These are phyloP conservation scores for Globisporangium mamillatum DNA, from an alignment of 352 stramenopile species.

Conservation along the genomic window DNA sequence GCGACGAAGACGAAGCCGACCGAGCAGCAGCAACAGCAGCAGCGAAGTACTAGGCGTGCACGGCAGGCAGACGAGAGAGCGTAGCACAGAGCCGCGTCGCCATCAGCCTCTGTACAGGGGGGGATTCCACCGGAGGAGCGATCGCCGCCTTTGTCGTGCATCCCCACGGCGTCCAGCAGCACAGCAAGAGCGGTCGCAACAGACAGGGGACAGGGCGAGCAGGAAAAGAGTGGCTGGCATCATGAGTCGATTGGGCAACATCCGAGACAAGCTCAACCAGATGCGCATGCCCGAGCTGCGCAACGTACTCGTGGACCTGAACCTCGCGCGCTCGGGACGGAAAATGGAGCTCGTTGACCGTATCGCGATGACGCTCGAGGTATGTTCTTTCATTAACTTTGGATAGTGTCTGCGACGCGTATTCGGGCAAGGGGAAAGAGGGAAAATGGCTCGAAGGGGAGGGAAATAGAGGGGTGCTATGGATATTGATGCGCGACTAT, in stretches of 20 bases:
- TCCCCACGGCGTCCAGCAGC: conserved; percentile 3
- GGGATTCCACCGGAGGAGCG: neutral
- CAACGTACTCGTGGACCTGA: conserved; percentile 65
- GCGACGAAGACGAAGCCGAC: neutral
- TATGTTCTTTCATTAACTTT: conserved; percentile 18
- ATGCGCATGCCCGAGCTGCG: conserved; percentile 77
- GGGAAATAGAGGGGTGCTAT: neutral
- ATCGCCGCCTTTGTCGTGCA: neutral
- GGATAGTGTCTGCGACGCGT: neutral
- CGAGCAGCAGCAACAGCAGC: conserved; percentile 8
- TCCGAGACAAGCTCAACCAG: conserved; percentile 49
- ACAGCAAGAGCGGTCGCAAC: conserved; percentile 18
- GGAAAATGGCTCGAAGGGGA: neutral
- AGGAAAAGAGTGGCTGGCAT: conserved; percentile 3
- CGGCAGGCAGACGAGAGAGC: neutral
- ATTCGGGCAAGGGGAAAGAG: neutral
- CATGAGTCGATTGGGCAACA: conserved; percentile 32
- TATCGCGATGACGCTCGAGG: conserved; percentile 62
- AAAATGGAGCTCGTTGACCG: conserved; percentile 81
- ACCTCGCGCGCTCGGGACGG: conserved; percentile 61
- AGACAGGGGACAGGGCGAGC: neutral
- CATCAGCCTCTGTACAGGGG: neutral
- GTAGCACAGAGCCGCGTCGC: neutral
- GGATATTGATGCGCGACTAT: neutral
- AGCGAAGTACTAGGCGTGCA: neutral